phyloP scores from a whole-genome alignment of 208 protist species.

The Entamoeba invadens region DNA sequence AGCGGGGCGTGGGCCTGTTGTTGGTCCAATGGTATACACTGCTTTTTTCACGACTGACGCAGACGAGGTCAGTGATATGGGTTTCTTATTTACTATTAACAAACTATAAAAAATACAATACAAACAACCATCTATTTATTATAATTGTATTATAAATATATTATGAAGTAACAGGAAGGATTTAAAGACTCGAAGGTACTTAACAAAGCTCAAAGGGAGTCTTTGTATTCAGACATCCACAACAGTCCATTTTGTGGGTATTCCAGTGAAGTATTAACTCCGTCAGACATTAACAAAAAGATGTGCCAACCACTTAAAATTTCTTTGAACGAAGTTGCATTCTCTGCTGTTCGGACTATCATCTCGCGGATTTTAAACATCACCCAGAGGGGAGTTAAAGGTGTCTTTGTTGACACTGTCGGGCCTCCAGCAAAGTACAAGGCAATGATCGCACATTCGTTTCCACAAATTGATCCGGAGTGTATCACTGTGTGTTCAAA shows the following conservation, averaged over 20 bases:
- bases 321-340: neutral
- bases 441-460: conserved; percentile 48
- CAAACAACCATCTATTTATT: neutral
- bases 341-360: neutral
- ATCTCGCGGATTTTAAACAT: neutral
- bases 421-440: conserved; percentile 60
- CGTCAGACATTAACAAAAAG: neutral
- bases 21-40: conserved; percentile 78
- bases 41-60: neutral
- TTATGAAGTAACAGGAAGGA: too few relatives aligned
- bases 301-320: neutral
- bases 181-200: neutral
- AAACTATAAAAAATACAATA: too few relatives aligned
- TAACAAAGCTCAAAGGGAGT: neutral
- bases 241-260: neutral
- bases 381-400: neutral
- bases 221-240: neutral
- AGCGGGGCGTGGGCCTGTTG: conserved; percentile 68
- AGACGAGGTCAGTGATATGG: neutral
- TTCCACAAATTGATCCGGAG: conserved; percentile 50
- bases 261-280: neutral
- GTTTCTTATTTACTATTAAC: too few relatives aligned
- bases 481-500: conserved; percentile 55
- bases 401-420: conserved; percentile 71
- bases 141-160: neutral